Conservation (phyloP, 148 eudicot species). For the Persicaria tinctoria region DNA sequence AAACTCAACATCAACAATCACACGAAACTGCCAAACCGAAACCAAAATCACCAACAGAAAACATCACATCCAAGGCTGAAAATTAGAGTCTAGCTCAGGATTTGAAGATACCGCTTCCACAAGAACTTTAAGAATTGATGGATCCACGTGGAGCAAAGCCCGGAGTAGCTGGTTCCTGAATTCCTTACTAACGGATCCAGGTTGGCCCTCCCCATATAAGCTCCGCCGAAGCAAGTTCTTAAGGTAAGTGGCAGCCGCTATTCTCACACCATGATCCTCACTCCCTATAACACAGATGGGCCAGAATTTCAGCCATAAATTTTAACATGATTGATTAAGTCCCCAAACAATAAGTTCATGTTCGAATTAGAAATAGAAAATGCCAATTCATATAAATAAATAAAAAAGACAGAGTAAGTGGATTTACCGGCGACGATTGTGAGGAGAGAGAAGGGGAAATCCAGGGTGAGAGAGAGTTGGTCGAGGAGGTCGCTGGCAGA, state of each 20-base stretch:
- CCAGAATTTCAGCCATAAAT: neutral
- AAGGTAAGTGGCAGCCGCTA: slow-evolving; percentile 75
- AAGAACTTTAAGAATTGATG: slow-evolving; percentile 46
- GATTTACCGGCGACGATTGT: slow-evolving; percentile 42
- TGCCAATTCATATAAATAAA: no score
- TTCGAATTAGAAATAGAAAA: neutral
- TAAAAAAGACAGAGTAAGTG: neutral
- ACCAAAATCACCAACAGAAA: neutral
- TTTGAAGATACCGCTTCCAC: slow-evolving; percentile 52
- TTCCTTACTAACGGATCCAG: slow-evolving; percentile 34
- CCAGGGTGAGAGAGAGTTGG: slow-evolving; percentile 29
- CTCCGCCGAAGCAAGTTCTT: slow-evolving; percentile 58
- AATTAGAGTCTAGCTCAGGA: neutral
- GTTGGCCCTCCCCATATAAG: slow-evolving; percentile 19
- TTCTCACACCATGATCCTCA: slow-evolving; percentile 41
- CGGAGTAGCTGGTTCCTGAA: slow-evolving; percentile 50
- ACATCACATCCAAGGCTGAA: neutral
- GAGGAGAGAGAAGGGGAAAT: slow-evolving; percentile 43
- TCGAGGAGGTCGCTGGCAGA: slow-evolving; percentile 50
- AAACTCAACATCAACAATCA: slow-evolving; percentile 50
- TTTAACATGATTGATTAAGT: neutral
- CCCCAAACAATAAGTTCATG: neutral
- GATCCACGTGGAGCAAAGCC: slow-evolving; percentile 43
- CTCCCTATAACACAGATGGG: slow-evolving; percentile 22
- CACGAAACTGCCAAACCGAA: slow-evolving; percentile 38